Evolutionary conservation across 257 asterid species (phyloP), one percentile per base, ranked within the genome.

Genomic region (Nemophila menziesii): DNA sequence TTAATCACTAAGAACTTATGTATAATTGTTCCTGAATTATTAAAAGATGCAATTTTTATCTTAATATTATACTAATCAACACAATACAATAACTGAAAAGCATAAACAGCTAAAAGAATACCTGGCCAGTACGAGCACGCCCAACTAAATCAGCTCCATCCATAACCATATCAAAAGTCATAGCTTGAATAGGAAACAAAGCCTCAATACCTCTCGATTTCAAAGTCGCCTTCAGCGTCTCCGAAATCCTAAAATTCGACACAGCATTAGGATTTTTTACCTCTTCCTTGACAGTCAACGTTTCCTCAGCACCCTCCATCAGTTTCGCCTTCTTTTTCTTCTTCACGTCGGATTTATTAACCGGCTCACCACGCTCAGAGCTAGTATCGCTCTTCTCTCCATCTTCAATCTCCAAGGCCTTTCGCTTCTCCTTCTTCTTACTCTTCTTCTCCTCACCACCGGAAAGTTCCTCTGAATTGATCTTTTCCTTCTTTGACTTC

Each of bases 81-180:
- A 14, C 0, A 22, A 8, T 0, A 3, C 1, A 10, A 7, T 4
- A 7, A 52, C 1, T 1, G 5, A 26, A 36, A 11, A 9, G 20
- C n/a, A 22, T 1, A 20, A 23, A 47, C 17, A 17, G 22, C 11
- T 3, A 2, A 33, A 24, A 2, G 50, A 65, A 23, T 50, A 82
- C 97, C 93, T 82, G 93, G 33, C 97, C 97, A 46, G 97, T 86
- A 16, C 92, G 75, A 0, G 97, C 95, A 48, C 97, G 72, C 21
- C 97, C 97, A 26, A 86, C 85, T 79, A 86, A 70, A 77, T 86
- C 97, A 15, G 67, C 52, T 4, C 94, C 97, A 65, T 86, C 93
- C 14, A 79, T 63, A 33, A 86, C 49, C 16, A 56, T 57, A 61
- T 79, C 39, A 46, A 82, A 86, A 26, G 95, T 79, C 89, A 73